Base-by-base conservation (phyloP, 2,329 filamentous ascomycete genomes). In the Magnaporthales sp. region DNA sequence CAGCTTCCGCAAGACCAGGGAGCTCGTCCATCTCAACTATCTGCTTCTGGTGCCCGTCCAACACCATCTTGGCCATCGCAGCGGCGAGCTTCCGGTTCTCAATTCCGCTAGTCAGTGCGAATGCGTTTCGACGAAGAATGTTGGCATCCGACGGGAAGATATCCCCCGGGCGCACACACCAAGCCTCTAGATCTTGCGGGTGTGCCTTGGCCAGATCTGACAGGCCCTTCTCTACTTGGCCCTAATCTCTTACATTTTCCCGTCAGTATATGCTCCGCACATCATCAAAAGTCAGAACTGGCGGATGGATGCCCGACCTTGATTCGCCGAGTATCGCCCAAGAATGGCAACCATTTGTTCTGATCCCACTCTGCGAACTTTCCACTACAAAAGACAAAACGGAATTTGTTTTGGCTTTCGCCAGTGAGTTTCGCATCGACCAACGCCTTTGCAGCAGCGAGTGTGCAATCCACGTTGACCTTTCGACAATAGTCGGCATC, bases 381-480 rank as follows among this genome's bases (percentile, higher is more conserved):
- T 65, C 75, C 75, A 72, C 79, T 80, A 74, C 78, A 79, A 65
- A 79, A 79, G 61, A 81, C 71, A 69, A 81, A 81, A 66, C 75
- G 77, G 69, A 82, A 80, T 65, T 73, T 76, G 10, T 26, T 30
- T 19, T 31, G 29, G 29, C 8, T 27, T 29, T 68, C 68, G 15
- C 71, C 74, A 8, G 74, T 73, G 26, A 80, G 73, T 5, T 67
- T 32, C 58, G 70, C 70, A 1, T 72, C 66, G 62, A 73, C 68
- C 68, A 91, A 86, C 9, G 84, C 83, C 67, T 81, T 81, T 0
- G 87, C 89, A 1, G 86, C 87, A 0, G 82, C 81, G 9, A 90
- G 72, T 1, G 88, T 80, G 72, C 86, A 89, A 68, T 86, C 82
- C 65, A 86, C 78, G 8, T 86, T 87, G 67, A 91, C 86, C 46